These are phyloP conservation scores for Clitopilus passeckerianus DNA, from an alignment of 768 basidiomycete species.

Conservation along the genomic window DNA sequence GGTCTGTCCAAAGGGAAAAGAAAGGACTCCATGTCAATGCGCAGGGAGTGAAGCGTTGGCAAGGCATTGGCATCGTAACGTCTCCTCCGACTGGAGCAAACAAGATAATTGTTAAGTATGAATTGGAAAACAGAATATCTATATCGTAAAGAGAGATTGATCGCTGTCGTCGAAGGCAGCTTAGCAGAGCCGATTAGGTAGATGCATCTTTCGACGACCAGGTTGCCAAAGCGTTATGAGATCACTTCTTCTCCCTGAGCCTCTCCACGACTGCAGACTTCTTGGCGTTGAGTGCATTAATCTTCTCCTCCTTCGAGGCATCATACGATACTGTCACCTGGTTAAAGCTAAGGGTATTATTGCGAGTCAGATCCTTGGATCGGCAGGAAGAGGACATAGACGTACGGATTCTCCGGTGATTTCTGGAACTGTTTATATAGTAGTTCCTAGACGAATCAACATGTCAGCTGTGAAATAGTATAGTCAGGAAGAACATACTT, in stretches of 20 bases:
- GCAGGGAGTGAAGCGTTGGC: too few relatives aligned
- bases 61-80: too few relatives aligned
- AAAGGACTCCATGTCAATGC: too few relatives aligned
- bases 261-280: conserved; percentile 61
- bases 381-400: not conserved
- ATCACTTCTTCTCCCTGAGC: conserved; percentile 40
- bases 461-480: not conserved
- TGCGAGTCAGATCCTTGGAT: not conserved
- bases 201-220: too few relatives aligned
- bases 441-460: conserved; percentile 50
- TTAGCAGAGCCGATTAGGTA: too few relatives aligned
- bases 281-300: conserved; percentile 68
- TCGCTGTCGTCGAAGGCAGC: too few relatives aligned
- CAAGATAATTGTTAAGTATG: too few relatives aligned
- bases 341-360: conserved; percentile 59
- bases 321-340: conserved; percentile 77
- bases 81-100: too few relatives aligned
- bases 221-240: not conserved
- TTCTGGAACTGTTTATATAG: conserved; percentile 96
- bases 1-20: too few relatives aligned
- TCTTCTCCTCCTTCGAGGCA: conserved; percentile 81
- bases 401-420: conserved; percentile 91
- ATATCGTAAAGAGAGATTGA: too few relatives aligned
- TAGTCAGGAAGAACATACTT: conserved; percentile 34
- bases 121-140: too few relatives aligned